phyloP scores from a whole-genome alignment of 225 moss, liverwort and hornwort genomes.

The Polytrichum formosum region DNA sequence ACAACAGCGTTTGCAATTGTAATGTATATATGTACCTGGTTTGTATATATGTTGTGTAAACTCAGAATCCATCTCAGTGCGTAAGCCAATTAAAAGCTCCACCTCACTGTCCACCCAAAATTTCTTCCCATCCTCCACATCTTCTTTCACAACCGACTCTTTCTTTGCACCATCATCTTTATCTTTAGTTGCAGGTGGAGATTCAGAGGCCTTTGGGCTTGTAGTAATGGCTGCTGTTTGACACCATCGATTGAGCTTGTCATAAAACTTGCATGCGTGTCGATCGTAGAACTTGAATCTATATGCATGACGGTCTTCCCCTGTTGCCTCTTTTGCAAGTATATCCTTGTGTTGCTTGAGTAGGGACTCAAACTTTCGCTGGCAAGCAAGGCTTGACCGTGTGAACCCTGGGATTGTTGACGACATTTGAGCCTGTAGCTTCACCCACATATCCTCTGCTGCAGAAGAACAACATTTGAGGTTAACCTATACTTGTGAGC shows the following conservation, averaged over 20 bases:
- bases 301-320: slow-evolving; percentile 19
- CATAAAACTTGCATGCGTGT: slow-evolving; percentile 30
- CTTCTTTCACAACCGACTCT: neutral
- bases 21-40: slow-evolving; percentile 28
- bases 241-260: slow-evolving; percentile 48
- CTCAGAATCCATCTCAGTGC: slow-evolving; percentile 53
- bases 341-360: slow-evolving; percentile 53
- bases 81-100: slow-evolving; percentile 39
- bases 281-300: slow-evolving; percentile 20
- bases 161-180: slow-evolving; percentile 23
- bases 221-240: slow-evolving; percentile 40
- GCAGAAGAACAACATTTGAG: slow-evolving; percentile 7
- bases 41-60: slow-evolving; percentile 43
- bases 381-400: slow-evolving; percentile 46
- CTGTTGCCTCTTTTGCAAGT: slow-evolving; percentile 25
- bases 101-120: slow-evolving; percentile 55
- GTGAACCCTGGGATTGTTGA: slow-evolving; percentile 39
- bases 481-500: no score
- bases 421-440: slow-evolving; percentile 40
- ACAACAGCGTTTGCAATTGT: no score
- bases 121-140: slow-evolving; percentile 45
- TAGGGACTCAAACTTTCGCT: slow-evolving; percentile 41
- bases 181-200: slow-evolving; percentile 15
- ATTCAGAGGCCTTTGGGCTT: slow-evolving; percentile 24
- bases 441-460: slow-evolving; percentile 56